Evolutionary conservation across 179 eudicot genomes (phyloP).

Genomic region (Sideroxylon spinosum): DNA sequence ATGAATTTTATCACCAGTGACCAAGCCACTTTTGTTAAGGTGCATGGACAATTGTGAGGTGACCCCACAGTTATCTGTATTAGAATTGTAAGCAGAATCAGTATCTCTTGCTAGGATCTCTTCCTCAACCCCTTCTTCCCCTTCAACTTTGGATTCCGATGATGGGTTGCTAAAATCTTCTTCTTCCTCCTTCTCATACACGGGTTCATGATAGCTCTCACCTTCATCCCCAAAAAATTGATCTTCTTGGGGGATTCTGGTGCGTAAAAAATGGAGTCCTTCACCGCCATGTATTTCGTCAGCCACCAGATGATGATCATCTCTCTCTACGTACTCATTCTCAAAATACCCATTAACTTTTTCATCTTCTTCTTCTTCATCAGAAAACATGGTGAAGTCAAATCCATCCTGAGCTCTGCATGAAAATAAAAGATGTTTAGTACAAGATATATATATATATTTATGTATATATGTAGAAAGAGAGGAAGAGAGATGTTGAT

Average conservation of each 20-base stretch:
- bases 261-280: conserved; percentile 22
- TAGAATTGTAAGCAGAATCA: conserved; percentile 19
- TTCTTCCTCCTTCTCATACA: conserved; percentile 27
- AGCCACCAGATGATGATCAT: conserved; percentile 51
- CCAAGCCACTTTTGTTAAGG: conserved; percentile 9
- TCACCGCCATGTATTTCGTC: conserved; percentile 39
- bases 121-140: conserved; percentile 23
- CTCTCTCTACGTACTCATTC: conserved; percentile 21
- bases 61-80: conserved; percentile 14
- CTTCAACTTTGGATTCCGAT: conserved; percentile 25
- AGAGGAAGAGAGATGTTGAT: not conserved
- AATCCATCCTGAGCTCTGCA: conserved; percentile 46
- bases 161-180: conserved; percentile 23
- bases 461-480: not conserved
- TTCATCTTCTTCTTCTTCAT: conserved; percentile 42
- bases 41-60: conserved; percentile 4
- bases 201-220: conserved; percentile 18
- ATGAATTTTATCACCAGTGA: conserved; percentile 10
- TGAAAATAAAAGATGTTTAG: not conserved
- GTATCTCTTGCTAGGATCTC: conserved; percentile 20
- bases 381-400: conserved; percentile 33
- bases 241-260: not conserved
- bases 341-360: conserved; percentile 18
- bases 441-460: not conserved
- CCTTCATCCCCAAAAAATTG: conserved; percentile 4